phyloP scores from a whole-genome alignment of 1,284 basidiomycete species.

The Ceratobasidium sp. region DNA sequence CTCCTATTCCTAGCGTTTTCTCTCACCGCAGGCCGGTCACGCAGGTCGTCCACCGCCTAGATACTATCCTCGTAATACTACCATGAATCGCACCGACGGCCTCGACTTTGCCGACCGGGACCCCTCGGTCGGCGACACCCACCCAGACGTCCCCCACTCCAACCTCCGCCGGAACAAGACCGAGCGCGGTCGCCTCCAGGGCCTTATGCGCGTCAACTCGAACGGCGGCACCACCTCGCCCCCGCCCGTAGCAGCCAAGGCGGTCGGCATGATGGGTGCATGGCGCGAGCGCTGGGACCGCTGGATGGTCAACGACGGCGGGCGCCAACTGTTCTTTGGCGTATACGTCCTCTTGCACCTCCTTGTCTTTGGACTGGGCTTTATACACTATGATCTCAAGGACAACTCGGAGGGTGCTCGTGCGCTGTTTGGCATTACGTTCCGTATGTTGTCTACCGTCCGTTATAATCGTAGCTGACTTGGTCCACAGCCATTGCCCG shows the following conservation, averaged over 20 bases:
- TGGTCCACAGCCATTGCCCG: constrained; percentile 76
- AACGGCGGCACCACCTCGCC: constrained; percentile 53
- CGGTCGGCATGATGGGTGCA: constrained; percentile 56
- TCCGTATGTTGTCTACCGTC: constrained; percentile 65
- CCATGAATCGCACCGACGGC: constrained; percentile 35
- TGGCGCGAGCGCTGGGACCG: constrained; percentile 66
- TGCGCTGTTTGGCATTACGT: constrained; percentile 76
- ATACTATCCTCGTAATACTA: not conserved
- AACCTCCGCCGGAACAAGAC: constrained; percentile 81
- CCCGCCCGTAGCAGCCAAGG: constrained; percentile 54
- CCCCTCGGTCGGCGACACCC: not conserved
- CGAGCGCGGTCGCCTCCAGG: constrained; percentile 81
- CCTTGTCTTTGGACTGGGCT: constrained; percentile 78
- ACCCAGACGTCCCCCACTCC: constrained; percentile 46
- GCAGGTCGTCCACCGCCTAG: constrained; percentile 20
- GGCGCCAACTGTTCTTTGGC: constrained; percentile 78
- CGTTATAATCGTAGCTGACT: constrained; percentile 14
- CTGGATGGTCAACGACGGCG: constrained; percentile 95
- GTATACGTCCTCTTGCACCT: constrained; percentile 81
- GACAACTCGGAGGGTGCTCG: constrained; percentile 79
- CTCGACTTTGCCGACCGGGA: constrained; percentile 38
- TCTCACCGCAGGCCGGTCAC: constrained; percentile 36
- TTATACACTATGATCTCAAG: constrained; percentile 80
- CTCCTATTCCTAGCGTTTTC: not conserved
- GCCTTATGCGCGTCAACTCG: constrained; percentile 72